Evolutionary conservation across 192 early-diverging fungal genomes (phyloP).

Genomic region (Dissophora globulifera): DNA sequence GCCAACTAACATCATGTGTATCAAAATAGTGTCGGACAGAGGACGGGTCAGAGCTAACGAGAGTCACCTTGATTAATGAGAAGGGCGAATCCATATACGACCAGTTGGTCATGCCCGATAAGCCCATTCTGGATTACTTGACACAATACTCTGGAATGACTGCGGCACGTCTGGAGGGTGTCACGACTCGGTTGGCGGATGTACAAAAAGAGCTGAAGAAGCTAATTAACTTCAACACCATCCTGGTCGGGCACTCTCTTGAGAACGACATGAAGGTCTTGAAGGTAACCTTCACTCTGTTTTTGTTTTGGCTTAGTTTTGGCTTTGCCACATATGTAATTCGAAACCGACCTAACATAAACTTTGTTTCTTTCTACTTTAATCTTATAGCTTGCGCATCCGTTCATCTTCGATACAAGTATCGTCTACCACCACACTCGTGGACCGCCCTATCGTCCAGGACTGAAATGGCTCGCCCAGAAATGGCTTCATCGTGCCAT

Average conservation of each 20-base stretch:
- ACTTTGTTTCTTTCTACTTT: neutral
- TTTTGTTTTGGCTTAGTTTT: neutral
- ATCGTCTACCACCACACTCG: slow-evolving; percentile 63
- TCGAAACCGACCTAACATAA: neutral
- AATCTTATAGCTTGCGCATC: slow-evolving; percentile 62
- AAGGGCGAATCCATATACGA: slow-evolving; percentile 56
- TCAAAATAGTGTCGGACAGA: slow-evolving; percentile 33
- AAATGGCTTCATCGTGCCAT: slow-evolving; percentile 65
- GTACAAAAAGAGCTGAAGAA: slow-evolving; percentile 59
- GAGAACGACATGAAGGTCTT: slow-evolving; percentile 78
- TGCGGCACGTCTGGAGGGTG: slow-evolving; percentile 44
- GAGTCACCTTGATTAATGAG: slow-evolving; percentile 61
- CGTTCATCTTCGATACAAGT: slow-evolving; percentile 73
- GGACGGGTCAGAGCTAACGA: slow-evolving; percentile 54
- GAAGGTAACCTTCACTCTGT: slow-evolving; percentile 44
- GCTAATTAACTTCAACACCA: slow-evolving; percentile 56
- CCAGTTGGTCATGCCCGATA: slow-evolving; percentile 62
- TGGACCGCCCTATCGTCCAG: slow-evolving; percentile 63
- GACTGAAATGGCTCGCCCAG: slow-evolving; percentile 63
- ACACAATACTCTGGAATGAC: slow-evolving; percentile 70
- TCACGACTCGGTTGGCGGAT: slow-evolving; percentile 54
- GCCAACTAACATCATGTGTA: too few relatives aligned
- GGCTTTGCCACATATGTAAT: neutral
- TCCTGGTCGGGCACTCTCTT: slow-evolving; percentile 67
- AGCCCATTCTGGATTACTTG: slow-evolving; percentile 63